Conservation (phyloP, 495 filamentous ascomycete species). For the Xylaria cubensis region DNA sequence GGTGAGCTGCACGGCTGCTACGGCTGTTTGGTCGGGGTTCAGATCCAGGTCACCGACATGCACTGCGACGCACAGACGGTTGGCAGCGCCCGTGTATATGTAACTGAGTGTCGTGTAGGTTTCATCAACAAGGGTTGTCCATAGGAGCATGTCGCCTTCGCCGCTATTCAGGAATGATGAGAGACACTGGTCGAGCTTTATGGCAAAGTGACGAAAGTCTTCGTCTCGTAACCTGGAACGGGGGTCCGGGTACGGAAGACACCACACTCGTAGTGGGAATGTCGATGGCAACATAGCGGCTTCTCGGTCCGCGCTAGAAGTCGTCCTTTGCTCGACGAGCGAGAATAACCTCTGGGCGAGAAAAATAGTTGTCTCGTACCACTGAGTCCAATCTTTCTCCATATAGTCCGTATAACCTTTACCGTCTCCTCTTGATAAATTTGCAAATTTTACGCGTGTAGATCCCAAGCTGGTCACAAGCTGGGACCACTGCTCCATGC, state of each 20-base stretch:
- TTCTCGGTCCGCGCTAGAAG: conserved; percentile 26
- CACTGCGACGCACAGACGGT: conserved; percentile 1
- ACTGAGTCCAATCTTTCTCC: background rate
- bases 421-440: background rate
- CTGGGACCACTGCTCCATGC: conserved; percentile 20
- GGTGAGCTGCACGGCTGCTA: conserved; percentile 16
- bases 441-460: background rate
- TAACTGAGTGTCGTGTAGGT: background rate
- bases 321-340: conserved; percentile 18
- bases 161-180: conserved; percentile 20
- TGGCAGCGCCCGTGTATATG: background rate
- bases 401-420: background rate
- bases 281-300: conserved; percentile 35
- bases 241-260: conserved; percentile 38
- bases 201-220: conserved; percentile 19
- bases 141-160: conserved; percentile 27
- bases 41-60: conserved; percentile 14
- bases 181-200: conserved; percentile 9
- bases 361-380: background rate
- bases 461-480: conserved; percentile 23
- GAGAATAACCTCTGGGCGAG: conserved; percentile 7
- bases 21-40: background rate
- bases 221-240: conserved; percentile 3
- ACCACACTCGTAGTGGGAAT: conserved; percentile 36
- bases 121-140: conserved; percentile 24